Base-by-base conservation (phyloP, 2,329 filamentous ascomycete species). In the Botryosphaeria dothidea region DNA sequence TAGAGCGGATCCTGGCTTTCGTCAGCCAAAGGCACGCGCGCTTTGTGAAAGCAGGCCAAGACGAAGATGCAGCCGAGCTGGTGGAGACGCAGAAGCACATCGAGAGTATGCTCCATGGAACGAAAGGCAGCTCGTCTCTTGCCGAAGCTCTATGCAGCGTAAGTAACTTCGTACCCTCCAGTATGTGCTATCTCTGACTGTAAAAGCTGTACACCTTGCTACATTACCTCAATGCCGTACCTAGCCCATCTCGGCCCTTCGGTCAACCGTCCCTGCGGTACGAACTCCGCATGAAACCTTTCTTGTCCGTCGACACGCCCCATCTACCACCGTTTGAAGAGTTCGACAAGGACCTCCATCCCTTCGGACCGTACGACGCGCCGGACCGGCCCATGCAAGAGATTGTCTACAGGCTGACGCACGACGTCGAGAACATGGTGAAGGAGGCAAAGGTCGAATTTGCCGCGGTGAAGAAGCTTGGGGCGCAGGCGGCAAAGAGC, bases 271-370 rank as follows among this genome's bases (percentile, higher is more conserved):
- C 82, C 34, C 80, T 93, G 4, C 88, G 92, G 13, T 93, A 95
- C 75, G 90, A 95, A 69, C 80, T 96, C 9, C 90, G 93, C 66
- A 95, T 96, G 92, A 91, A 90, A 71, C 92, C 92, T 0, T 97
- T 96, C 72, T 81, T 89, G 0, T 75, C 81, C 7, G 85, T 96
- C 64, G 84, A 85, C 9, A 82, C 92, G 1, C 91, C 92, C 0
- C 85, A 87, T 66, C 81, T 92, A 13, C 88, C 91, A 0, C 79
- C 85, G 0, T 90, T 86, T 67, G 85, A 87, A 6, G 85, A 88
- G 15, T 92, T 91, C 67, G 76, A 80, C 38, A 68, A 54, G 2
- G 68, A 70, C 8, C 68, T 73, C 5, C 69, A 74, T 51, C 74
- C 75, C 2, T 78, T 73, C 36, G 77, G 76, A 0, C 23, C 69